phyloP scores from a whole-genome alignment of 2,329 filamentous ascomycete species.

The Coleophoma cylindrospora region DNA sequence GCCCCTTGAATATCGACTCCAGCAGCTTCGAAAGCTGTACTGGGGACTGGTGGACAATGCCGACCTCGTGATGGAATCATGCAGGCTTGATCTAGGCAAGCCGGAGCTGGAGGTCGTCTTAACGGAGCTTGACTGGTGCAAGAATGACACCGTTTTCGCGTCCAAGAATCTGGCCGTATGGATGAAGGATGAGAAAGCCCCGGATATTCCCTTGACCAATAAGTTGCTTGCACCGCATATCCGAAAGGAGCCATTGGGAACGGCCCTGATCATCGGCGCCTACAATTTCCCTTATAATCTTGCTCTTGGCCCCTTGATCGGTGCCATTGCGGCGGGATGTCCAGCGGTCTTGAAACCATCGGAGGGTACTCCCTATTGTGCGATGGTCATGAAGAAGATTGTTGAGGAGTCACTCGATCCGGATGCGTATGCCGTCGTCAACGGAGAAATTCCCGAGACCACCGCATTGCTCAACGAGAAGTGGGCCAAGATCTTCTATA shows the following conservation, averaged over 20 bases:
- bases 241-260: slow-evolving; percentile 82
- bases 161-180: slow-evolving; percentile 76
- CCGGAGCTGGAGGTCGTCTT: slow-evolving; percentile 68
- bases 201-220: slow-evolving; percentile 65
- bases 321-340: slow-evolving; percentile 89
- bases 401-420: slow-evolving; percentile 72
- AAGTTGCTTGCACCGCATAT: slow-evolving; percentile 68
- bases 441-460: slow-evolving; percentile 77
- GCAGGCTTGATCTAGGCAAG: slow-evolving; percentile 75
- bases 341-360: slow-evolving; percentile 88
- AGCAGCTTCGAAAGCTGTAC: slow-evolving; percentile 90
- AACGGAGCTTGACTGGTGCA: slow-evolving; percentile 71
- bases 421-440: slow-evolving; percentile 70
- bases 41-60: slow-evolving; percentile 84
- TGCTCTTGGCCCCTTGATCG: slow-evolving; percentile 71
- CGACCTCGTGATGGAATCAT: slow-evolving; percentile 67
- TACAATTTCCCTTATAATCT: slow-evolving; percentile 94
- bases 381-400: slow-evolving; percentile 75
- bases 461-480: slow-evolving; percentile 79
- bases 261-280: slow-evolving; percentile 79
- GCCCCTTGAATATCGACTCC: slow-evolving; percentile 72
- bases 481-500: slow-evolving; percentile 99
- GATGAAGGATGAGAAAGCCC: slow-evolving; percentile 73
- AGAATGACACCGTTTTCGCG: slow-evolving; percentile 76
- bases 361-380: slow-evolving; percentile 71